Evolutionary conservation across 2,329 filamentous ascomycete genomes (phyloP), one percentile per base, ranked within the genome.

Genomic region (Tolypocladium tropicale): DNA sequence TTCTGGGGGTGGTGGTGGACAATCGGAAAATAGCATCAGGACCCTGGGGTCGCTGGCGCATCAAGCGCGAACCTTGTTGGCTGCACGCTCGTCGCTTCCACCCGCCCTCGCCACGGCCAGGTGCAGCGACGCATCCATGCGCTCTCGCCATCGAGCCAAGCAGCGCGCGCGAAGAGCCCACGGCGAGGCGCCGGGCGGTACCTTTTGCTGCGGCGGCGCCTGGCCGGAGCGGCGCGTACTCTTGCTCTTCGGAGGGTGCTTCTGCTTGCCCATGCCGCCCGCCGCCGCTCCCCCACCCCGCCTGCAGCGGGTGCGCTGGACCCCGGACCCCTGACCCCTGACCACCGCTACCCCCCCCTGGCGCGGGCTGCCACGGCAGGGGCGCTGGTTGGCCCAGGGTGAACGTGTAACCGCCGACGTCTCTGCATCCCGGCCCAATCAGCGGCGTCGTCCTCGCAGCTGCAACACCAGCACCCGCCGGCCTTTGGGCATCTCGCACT

Each of bases 391-490:
- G 72, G 72, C 57, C 58, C 32, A 48, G 53, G 53, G 53, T 46
- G 55, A 46, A 54, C 58, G 62, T 70, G 64, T 74, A 75, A 67
- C 73, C 73, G 73, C 73, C 72, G 67, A 68, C 64, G 51, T 55
- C 55, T 62, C 62, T 43, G 50, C 50, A 33, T 16, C 50, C 6
- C 32, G 32, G 36, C 56, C 68, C 62, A 69, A 67, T 67, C 62
- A 66, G 62, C 36, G 34, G 34, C 23, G 23, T 25, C 14, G 2
- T 49, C 46, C 25, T 49, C 46, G 25, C 30, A 30, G 25, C 46
- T n/a, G 25, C 43, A 1, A 18, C 18, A 7, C 23, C 28, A 12
- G 23, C 9, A 46, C 41, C 23, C 41, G 41, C 11, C 39, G n/a
- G 14, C 34, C 39, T 21, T 23, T 12, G 25, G 21, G 11, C 36